phyloP scores from a whole-genome alignment of 208 protist species.

The Trypanosoma rangeli region DNA sequence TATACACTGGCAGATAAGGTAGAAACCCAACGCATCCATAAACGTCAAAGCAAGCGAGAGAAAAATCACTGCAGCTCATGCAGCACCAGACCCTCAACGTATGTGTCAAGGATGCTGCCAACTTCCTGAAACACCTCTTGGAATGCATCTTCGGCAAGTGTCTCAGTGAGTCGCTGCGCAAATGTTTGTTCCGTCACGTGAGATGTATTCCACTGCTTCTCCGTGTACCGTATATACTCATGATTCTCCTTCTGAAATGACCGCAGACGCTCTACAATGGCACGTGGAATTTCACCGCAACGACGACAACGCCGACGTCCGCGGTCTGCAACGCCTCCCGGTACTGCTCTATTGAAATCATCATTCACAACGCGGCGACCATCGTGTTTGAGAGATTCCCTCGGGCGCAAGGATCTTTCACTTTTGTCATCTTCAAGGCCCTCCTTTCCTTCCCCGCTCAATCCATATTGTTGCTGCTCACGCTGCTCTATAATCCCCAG shows the following conservation, averaged over 20 bases:
- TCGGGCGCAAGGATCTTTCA: not conserved
- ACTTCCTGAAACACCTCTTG: conserved; percentile 81
- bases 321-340: not conserved
- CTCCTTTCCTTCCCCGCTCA: conserved; percentile 7
- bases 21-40: not conserved
- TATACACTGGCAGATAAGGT: not conserved
- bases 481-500: conserved; percentile 35
- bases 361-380: conserved; percentile 8
- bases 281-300: conserved; percentile 58
- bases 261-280: conserved; percentile 66
- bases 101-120: conserved; percentile 76
- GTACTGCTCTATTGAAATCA: not conserved
- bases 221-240: conserved; percentile 84
- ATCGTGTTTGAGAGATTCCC: not conserved
- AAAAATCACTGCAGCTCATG: conserved; percentile 78
- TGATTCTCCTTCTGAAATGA: conserved; percentile 61
- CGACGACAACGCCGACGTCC: conserved; percentile 5
- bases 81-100: conserved; percentile 77
- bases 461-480: not conserved
- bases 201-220: conserved; percentile 85
- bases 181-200: conserved; percentile 80
- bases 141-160: conserved; percentile 70
- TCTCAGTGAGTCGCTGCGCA: conserved; percentile 75
- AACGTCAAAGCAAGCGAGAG: not conserved
- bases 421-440: conserved; percentile 13